Base-by-base conservation (phyloP, 352 stramenopile genomes). In the Pythium oligandrum region DNA sequence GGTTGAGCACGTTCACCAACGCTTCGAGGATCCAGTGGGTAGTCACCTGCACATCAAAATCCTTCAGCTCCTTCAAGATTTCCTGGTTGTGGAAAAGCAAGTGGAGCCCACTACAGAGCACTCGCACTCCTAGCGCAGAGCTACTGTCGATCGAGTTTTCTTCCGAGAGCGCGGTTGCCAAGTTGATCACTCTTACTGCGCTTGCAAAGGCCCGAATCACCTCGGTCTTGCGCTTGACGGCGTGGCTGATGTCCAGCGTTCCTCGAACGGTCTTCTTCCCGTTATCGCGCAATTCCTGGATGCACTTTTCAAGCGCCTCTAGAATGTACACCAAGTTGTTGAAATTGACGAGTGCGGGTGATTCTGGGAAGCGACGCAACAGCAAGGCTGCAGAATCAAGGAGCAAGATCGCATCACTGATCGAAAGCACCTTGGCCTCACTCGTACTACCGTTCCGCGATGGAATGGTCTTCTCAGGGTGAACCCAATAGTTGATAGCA, bases 1-100 rank as follows among this genome's bases (percentile, higher is more conserved):
- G 81, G 52, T 86, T 88, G n/a, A 94, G 54, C 10, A 94, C 80
- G 40, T 80, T 83, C 40, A 91, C 81, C 11, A 94, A 63, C n/a
- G 79, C 78, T 62, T 94, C 79, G 12, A 94, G 53, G 6, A 91
- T 74, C 70, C 70, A 91, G 39, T 91, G 80, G 3, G 82, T 94
- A 38, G 78, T 86, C 12, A 83, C 66, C 49, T 85, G 75, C n/a
- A 82, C 55, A 26, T 86, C 71, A 48, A 83, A 88, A 40, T 75
- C 75, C 8, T 80, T 65, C 5, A 92, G 36, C 52, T 55, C 45
- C 35, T 64, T 57, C 35, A 89, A 46, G 4, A 68, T 70, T 49
- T 86, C 76, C 40, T 89, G 75, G 48, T 90, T 89, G 52, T 90
- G 63, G 46, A 90, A 90, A 2, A 93, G 63, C 32, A 90, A 52